These are phyloP conservation scores for Hemisphaericaspora nanyangensis DNA, from an alignment of 805 yeast genomes.

Conservation along the genomic window DNA sequence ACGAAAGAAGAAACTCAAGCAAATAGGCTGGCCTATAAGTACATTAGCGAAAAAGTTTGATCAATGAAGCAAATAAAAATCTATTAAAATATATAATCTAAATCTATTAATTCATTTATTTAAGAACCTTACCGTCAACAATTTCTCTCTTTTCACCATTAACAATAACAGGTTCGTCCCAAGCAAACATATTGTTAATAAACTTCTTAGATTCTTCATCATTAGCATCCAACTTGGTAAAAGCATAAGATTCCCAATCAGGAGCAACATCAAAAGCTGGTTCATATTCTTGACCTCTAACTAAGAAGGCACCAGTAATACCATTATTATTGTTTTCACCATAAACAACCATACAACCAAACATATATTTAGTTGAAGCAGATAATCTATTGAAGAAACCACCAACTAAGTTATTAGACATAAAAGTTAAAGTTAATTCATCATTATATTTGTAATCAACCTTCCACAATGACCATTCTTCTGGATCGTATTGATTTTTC, in stretches of 20 bases:
- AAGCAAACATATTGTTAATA: slow-evolving; percentile 38
- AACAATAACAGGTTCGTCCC: slow-evolving; percentile 67
- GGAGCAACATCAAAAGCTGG: slow-evolving; percentile 98
- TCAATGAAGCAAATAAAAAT: no score
- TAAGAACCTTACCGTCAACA: slow-evolving; percentile 94
- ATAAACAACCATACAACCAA: slow-evolving; percentile 86
- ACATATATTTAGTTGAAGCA: slow-evolving; percentile 86
- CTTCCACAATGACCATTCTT: slow-evolving; percentile 90
- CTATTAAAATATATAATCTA: slow-evolving; percentile 1
- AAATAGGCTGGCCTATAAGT: no score
- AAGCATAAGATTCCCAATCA: slow-evolving; percentile 90
- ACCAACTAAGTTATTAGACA: slow-evolving; percentile 95
- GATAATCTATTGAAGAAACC: slow-evolving; percentile 93
- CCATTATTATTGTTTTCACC: slow-evolving; percentile 98
- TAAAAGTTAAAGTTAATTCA: slow-evolving; percentile 89
- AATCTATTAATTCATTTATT: slow-evolving; percentile 53
- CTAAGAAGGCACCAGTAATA: slow-evolving; percentile 85
- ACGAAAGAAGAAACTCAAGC: no score
- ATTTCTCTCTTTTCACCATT: slow-evolving; percentile 77
- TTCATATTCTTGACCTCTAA: slow-evolving; percentile 82
- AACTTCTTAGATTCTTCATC: slow-evolving; percentile 73
- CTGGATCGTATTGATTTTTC: slow-evolving; percentile 78
- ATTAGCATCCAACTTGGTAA: slow-evolving; percentile 74
- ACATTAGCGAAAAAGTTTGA: no score
- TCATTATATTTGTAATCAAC: slow-evolving; percentile 95